phyloP scores from a whole-genome alignment of 2,329 filamentous ascomycete genomes.

The Cercospora zeina region DNA sequence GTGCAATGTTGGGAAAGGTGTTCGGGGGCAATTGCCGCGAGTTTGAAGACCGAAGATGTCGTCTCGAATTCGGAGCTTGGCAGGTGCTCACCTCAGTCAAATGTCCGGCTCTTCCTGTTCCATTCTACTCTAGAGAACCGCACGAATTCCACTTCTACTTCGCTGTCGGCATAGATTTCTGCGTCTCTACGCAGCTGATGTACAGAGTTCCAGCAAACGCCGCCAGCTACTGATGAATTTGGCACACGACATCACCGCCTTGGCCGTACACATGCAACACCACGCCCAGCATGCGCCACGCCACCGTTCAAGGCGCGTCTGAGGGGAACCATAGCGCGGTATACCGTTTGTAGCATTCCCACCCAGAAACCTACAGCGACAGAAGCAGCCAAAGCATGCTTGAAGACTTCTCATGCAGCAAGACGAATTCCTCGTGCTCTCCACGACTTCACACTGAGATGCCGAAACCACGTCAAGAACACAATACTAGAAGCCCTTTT shows the following conservation, averaged over 20 bases:
- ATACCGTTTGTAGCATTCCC: background rate
- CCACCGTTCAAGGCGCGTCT: background rate
- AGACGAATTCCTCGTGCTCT: background rate
- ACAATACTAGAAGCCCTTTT: background rate
- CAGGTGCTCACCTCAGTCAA: background rate
- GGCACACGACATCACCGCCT: background rate
- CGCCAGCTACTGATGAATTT: background rate
- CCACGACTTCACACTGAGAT: no score
- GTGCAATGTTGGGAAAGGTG: background rate
- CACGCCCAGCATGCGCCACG: slow-evolving; percentile 1
- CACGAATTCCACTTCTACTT: background rate
- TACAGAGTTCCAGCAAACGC: background rate
- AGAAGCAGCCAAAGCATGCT: background rate
- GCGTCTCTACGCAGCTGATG: background rate
- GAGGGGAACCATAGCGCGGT: background rate
- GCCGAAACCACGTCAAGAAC: background rate
- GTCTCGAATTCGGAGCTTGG: background rate
- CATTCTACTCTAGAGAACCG: background rate
- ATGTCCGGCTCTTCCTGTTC: background rate
- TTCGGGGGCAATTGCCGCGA: background rate
- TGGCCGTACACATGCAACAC: background rate
- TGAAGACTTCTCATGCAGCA: background rate
- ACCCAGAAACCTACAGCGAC: background rate
- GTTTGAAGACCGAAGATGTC: background rate
- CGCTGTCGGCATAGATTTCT: background rate